Evolutionary conservation across 2,329 filamentous ascomycete species (phyloP).

Genomic region (Aspergillus quadricinctus): DNA sequence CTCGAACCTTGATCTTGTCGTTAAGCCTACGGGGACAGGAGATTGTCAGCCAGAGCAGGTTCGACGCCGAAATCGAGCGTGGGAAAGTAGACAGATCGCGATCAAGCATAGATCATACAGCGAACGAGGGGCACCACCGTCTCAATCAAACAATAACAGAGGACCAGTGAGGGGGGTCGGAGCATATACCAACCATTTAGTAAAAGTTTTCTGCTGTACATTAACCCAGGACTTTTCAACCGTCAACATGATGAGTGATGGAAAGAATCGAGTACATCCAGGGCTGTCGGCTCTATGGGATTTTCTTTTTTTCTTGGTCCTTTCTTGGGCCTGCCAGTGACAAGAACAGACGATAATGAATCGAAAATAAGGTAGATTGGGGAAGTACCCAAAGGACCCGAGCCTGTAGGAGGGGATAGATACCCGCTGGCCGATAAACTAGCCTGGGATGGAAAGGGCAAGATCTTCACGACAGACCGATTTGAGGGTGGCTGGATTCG

Average conservation of each 20-base stretch:
- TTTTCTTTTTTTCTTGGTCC: neutral
- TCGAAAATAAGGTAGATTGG: constrained; percentile 1
- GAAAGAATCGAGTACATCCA: constrained; percentile 25
- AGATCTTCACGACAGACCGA: constrained; percentile 14
- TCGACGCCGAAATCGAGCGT: neutral
- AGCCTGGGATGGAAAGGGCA: constrained; percentile 14
- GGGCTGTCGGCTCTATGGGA: constrained; percentile 12
- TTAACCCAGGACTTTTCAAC: constrained; percentile 62
- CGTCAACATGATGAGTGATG: constrained; percentile 39
- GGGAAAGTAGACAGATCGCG: neutral
- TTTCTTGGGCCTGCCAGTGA: neutral
- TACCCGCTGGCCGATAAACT: neutral
- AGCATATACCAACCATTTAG: constrained; percentile 68
- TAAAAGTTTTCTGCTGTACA: constrained; percentile 98
- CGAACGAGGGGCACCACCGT: neutral
- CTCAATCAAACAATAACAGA: neutral
- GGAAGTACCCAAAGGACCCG: neutral
- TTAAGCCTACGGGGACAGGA: constrained; percentile 66
- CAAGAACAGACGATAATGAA: constrained; percentile 2
- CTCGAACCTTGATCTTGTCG: constrained; percentile 78
- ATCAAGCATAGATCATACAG: constrained; percentile 1
- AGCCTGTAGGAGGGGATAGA: neutral
- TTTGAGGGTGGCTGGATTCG: neutral
- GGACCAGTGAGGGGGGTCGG: neutral
- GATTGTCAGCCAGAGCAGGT: neutral